Percentiles rank a stretch among this genome's conserved stretches.
Evolutionary conservation across 495 filamentous ascomycete genomes (phyloP).

Genomic region (Immersiella caudata): DNA sequence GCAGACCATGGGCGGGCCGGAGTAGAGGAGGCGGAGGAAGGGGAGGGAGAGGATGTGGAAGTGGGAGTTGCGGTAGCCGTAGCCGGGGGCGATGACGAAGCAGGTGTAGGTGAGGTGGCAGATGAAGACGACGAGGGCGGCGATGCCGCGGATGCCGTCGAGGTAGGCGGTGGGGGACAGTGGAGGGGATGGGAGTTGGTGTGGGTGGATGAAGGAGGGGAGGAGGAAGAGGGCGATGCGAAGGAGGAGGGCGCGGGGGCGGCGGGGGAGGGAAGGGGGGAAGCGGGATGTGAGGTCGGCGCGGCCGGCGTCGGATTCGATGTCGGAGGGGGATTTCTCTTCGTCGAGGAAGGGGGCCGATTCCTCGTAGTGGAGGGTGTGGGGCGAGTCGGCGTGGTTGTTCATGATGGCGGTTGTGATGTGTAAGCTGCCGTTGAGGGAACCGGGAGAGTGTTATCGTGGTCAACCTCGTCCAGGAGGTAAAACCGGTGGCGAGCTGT

Average conservation of each 20-base stretch:
- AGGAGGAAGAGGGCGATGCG: constrained; percentile 39
- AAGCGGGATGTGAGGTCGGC: constrained; percentile 33
- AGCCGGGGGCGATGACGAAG: constrained; percentile 49
- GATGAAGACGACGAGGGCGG: constrained; percentile 61
- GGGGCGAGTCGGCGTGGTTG: constrained; percentile 29
- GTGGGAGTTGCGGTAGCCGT: constrained; percentile 36
- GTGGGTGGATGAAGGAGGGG: constrained; percentile 43
- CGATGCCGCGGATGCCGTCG: constrained; percentile 61
- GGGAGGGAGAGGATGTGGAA: constrained; percentile 62
- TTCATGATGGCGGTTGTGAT: constrained; percentile 34
- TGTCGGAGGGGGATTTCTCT: constrained; percentile 34
- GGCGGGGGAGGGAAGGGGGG: neutral
- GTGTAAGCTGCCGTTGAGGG: neutral
- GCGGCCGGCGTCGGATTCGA: constrained; percentile 36
- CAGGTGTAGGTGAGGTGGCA: constrained; percentile 53
- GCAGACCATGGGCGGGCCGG: constrained; percentile 71
- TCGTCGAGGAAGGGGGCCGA: constrained; percentile 34
- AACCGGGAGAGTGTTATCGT: neutral
- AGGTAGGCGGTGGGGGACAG: constrained; percentile 56
- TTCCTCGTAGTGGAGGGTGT: constrained; percentile 39
- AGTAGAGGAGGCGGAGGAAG: constrained; percentile 66
- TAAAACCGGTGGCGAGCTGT: neutral
- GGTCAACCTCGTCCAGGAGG: neutral
- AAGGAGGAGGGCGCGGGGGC: constrained; percentile 22
- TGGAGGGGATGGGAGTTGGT: neutral